Conservation (phyloP, 179 eudicot genomes). For the Carnegiea gigantea region DNA sequence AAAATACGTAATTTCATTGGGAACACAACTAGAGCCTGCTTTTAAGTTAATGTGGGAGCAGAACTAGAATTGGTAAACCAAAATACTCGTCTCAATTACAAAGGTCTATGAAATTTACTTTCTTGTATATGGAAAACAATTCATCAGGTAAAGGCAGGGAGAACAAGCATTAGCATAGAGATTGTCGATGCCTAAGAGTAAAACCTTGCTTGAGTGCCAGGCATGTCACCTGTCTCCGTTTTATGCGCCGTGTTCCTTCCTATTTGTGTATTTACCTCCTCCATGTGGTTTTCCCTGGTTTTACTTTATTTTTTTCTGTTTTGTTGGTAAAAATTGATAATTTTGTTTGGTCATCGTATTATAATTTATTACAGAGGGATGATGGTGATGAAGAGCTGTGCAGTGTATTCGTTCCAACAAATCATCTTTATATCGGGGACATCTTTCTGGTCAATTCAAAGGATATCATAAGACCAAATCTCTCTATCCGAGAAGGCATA, state of each 20-base stretch:
- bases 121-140: too few species aligned
- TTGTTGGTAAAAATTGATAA: too few species aligned
- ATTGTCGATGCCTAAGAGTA: background rate
- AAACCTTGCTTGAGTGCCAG: background rate
- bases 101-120: too few species aligned
- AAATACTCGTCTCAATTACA: too few species aligned
- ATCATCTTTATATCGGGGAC: slow-evolving; percentile 82
- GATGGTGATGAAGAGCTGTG: slow-evolving; percentile 78
- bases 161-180: background rate
- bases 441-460: slow-evolving; percentile 67
- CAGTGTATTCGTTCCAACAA: slow-evolving; percentile 80
- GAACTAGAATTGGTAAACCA: too few species aligned
- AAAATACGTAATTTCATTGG: too few species aligned
- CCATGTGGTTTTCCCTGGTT: too few species aligned
- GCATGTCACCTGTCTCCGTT: background rate
- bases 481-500: slow-evolving; percentile 83
- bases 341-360: background rate
- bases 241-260: too few species aligned
- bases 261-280: background rate
- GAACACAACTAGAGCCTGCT: too few species aligned
- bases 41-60: too few species aligned
- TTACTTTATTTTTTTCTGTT: too few species aligned
- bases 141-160: background rate
- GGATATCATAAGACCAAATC: slow-evolving; percentile 74
- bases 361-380: slow-evolving; percentile 49